These are phyloP conservation scores for Eucalyptus guilfoylei DNA, from an alignment of 345 rosid species.

Conservation along the genomic window DNA sequence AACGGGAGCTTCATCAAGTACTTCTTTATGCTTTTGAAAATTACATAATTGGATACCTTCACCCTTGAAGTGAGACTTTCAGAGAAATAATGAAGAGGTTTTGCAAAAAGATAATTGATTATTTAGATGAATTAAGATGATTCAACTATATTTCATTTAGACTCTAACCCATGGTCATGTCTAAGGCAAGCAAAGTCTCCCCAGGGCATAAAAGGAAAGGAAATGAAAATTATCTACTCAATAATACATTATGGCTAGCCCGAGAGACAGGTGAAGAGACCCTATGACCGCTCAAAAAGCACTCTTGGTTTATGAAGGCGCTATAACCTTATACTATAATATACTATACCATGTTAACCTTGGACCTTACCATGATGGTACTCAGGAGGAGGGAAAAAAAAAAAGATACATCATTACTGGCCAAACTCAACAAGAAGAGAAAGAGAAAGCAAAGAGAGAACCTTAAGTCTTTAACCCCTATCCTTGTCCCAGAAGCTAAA, in stretches of 20 bases:
- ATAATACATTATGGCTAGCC: background rate
- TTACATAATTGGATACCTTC: background rate
- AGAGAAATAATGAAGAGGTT: background rate
- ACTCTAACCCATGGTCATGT: background rate
- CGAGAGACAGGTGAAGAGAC: background rate
- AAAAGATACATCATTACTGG: background rate
- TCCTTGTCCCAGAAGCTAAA: conserved; percentile 99
- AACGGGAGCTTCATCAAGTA: background rate
- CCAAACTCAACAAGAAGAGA: background rate
- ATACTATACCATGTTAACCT: background rate
- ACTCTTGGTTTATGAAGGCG: background rate
- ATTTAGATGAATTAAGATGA: background rate
- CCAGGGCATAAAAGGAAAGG: background rate
- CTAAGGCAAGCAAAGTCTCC: background rate
- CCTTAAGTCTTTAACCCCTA: conserved; percentile 98
- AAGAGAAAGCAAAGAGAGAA: conserved; percentile 2
- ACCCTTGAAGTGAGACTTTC: background rate
- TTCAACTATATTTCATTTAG: background rate
- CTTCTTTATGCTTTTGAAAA: background rate
- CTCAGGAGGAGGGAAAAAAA: background rate
- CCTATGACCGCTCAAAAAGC: background rate
- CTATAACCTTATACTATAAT: background rate
- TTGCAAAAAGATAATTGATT: background rate
- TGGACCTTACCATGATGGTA: no score
- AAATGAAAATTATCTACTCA: background rate